Conservation (phyloP, 306 rosid species). For the Carpinus viminea region DNA sequence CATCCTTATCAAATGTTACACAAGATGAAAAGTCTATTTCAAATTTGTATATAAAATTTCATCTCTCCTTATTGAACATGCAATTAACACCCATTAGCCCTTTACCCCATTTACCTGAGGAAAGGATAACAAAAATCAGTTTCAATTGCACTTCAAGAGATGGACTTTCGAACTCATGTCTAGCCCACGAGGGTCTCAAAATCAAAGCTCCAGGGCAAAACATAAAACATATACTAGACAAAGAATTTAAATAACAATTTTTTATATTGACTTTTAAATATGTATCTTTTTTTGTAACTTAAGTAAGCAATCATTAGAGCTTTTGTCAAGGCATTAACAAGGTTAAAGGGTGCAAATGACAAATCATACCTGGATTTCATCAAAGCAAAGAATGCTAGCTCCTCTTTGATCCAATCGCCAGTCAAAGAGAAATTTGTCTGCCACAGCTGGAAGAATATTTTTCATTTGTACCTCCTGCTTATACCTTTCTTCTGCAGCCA, state of each 20-base stretch:
- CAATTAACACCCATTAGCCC: not conserved
- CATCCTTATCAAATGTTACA: not conserved
- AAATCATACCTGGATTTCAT: conserved; percentile 81
- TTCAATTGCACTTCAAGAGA: not conserved
- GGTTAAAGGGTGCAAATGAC: not conserved
- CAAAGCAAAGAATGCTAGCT: conserved; percentile 91
- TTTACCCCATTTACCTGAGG: not conserved
- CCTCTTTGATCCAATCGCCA: conserved; percentile 60
- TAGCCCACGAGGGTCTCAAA: not conserved
- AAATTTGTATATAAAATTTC: not conserved
- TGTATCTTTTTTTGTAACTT: not conserved
- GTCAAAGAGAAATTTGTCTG: conserved; percentile 76
- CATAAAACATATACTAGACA: not conserved
- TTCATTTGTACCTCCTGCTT: conserved; percentile 83
- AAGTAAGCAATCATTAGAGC: not conserved
- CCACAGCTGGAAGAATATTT: conserved; percentile 91
- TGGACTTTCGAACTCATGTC: not conserved
- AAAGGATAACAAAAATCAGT: not conserved
- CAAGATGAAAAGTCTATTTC: not conserved
- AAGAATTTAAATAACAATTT: not conserved
- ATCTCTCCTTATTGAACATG: not conserved
- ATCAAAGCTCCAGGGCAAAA: not conserved
- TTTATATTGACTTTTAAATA: not conserved
- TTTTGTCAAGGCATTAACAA: not conserved
- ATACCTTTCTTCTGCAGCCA: conserved; percentile 85